Base-by-base conservation (phyloP, 441 rosid species). In the Lepidium campestre region DNA sequence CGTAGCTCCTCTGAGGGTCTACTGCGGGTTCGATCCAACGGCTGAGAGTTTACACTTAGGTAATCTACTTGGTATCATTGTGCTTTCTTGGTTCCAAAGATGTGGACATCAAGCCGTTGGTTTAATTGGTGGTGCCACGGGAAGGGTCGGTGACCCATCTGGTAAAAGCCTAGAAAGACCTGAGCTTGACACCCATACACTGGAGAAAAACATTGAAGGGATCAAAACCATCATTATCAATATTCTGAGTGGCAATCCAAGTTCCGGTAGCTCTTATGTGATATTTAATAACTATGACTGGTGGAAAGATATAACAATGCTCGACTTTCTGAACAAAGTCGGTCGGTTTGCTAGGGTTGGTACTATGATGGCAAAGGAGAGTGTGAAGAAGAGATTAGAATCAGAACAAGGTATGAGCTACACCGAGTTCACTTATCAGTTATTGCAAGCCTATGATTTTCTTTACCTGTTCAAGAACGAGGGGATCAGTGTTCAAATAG, bases 21-120 rank as follows among this genome's bases (percentile, higher is more conserved):
- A 93, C 73, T 93, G 96, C 36, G 99, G 97, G 57, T 93, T 93
- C 73, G 97, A 93, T 79, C 97, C 97, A 2, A 93, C 97, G 0
- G 97, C 96, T 22, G 90, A 89, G 85, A 87, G 90, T 66, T 81
- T 93, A 55, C 99, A 93, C 77, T 78, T 89, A 69, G 99, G 97
- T 35, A 93, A 93, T 55, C 96, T 93, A 34, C 80, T 93, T 17
- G 95, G 93, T 34, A 82, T 93, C 73, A 87, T 93, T 71, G 97
- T 91, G 2, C 95, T 93, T 39, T 93, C 97, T 44, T 91, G 99
- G 97, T 93, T 93, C 70, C 89, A 83, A 57, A 81, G 90, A 57
- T 87, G 90, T 65, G 97, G 99, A 52, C 99, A 93, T 49, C 74
- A 78, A 63, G 85, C 83, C 15, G 89, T 91, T 41, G 95, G 93